phyloP scores from a whole-genome alignment of 2,329 filamentous ascomycete species.

The Botrytis porri region DNA sequence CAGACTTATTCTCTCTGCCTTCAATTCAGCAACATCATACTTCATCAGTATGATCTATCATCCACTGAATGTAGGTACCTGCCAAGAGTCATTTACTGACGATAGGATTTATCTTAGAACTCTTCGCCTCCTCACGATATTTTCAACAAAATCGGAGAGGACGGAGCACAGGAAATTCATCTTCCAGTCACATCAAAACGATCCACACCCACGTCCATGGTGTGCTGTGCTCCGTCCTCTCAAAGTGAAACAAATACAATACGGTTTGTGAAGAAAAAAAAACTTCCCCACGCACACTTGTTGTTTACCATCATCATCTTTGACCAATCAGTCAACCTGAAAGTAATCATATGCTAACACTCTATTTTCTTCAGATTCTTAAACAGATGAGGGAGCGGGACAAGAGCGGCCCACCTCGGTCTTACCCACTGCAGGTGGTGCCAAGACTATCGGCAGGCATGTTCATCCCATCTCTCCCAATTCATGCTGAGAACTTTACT shows the following conservation, averaged over 20 bases:
- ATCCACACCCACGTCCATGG: not conserved
- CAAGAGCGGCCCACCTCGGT: not conserved
- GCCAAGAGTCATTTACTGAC: not conserved
- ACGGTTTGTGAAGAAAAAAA: not conserved
- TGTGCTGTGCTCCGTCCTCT: not conserved
- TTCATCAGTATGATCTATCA: not conserved
- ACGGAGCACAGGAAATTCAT: not conserved
- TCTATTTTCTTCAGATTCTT: not conserved
- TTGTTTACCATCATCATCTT: not conserved
- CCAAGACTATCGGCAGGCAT: not conserved
- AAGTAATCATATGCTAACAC: not conserved
- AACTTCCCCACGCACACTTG: not conserved
- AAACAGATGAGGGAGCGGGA: not conserved
- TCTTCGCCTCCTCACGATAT: not conserved
- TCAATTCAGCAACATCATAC: not conserved
- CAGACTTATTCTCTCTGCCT: not conserved
- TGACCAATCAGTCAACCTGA: not conserved
- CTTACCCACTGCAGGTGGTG: not conserved
- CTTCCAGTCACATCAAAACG: no score
- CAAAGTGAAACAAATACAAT: not conserved
- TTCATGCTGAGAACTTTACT: not conserved
- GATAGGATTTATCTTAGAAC: not conserved
- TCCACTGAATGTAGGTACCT: not conserved
- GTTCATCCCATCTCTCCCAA: not conserved
- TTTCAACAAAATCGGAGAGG: not conserved